These are phyloP conservation scores for Fusarium sp. DNA, from an alignment of 2,329 filamentous ascomycete species.

Conservation along the genomic window DNA sequence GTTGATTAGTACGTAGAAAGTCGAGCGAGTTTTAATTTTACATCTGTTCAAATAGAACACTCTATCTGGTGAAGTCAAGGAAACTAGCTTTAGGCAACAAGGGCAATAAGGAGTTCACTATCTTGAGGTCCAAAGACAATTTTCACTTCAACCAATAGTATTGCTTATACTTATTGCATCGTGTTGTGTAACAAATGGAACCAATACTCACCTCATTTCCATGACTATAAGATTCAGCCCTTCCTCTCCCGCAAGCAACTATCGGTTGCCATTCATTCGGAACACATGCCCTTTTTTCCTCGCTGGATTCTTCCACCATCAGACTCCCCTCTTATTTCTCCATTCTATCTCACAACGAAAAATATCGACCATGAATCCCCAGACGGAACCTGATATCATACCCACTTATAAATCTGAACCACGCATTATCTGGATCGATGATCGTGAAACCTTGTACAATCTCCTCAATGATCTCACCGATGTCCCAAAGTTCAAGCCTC, in stretches of 20 bases:
- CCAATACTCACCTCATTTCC: neutral
- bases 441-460: neutral
- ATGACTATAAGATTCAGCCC: neutral
- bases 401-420: neutral
- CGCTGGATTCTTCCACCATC: accelerated
- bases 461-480: neutral
- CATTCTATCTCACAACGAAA: neutral
- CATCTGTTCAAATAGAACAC: too few species aligned
- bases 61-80: too few species aligned
- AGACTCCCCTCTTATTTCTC: too few species aligned
- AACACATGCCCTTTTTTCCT: neutral
- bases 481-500: neutral
- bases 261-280: neutral
- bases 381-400: neutral
- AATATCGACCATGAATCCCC: neutral
- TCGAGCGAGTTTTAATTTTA: too few species aligned
- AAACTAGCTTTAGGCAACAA: too few species aligned
- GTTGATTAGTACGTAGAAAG: neutral
- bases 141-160: too few species aligned
- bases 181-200: neutral
- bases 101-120: too few species aligned
- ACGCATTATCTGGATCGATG: neutral
- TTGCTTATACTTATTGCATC: too few species aligned
- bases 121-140: too few species aligned
- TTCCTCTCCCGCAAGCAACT: too few species aligned